These are phyloP conservation scores for Colletotrichum acutatum DNA, from an alignment of 2,329 filamentous ascomycete genomes.

Conservation along the genomic window DNA sequence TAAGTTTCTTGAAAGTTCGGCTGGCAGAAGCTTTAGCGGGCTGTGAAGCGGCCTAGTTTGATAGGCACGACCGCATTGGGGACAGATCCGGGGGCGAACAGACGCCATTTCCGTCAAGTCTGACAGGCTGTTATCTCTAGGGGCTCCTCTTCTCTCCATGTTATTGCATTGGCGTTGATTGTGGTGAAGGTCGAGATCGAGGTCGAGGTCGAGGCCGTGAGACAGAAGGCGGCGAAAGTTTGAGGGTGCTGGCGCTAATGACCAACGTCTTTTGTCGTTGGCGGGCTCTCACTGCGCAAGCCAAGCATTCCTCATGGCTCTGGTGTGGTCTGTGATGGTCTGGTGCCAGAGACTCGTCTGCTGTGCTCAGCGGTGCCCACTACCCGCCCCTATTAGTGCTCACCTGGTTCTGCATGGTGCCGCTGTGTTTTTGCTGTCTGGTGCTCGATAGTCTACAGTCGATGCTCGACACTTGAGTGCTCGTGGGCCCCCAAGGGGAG, in stretches of 20 bases:
- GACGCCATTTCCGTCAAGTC: conserved; percentile 25
- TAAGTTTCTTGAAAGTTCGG: conserved; percentile 4
- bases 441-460: background rate
- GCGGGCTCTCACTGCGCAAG: conserved; percentile 6
- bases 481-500: background rate
- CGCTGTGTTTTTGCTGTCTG: background rate
- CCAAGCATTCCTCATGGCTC: conserved; percentile 11
- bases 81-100: conserved; percentile 24
- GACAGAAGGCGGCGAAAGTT: conserved; percentile 15
- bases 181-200: background rate
- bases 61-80: conserved; percentile 19
- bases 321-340: background rate
- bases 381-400: background rate
- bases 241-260: conserved; percentile 3
- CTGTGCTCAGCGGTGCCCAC: background rate
- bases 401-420: background rate
- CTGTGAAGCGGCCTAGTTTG: background rate
- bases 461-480: background rate
- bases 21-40: conserved; percentile 17
- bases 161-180: conserved; percentile 6
- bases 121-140: conserved; percentile 20
- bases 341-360: conserved; percentile 23
- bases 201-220: conserved; percentile 16
- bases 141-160: conserved; percentile 24
- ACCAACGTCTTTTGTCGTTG: conserved; percentile 14